phyloP scores from a whole-genome alignment of 164 flowering plant genomes.

The Chimonanthus salicifolius region DNA sequence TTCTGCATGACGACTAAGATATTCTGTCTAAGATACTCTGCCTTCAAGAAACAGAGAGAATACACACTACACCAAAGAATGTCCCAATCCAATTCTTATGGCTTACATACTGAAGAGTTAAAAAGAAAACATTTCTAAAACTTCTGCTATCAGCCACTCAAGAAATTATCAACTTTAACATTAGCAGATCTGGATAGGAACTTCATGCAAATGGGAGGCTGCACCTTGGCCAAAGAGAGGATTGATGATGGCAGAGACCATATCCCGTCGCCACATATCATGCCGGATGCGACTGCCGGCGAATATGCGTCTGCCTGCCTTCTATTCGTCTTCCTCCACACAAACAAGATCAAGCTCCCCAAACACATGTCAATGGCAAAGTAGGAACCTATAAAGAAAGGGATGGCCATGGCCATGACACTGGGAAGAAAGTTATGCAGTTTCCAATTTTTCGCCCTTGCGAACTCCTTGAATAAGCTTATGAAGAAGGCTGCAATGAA shows the following conservation, averaged over 20 bases:
- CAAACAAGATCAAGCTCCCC: slow-evolving; percentile 41
- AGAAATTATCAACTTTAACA: slow-evolving; percentile 28
- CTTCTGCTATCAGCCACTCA: not conserved
- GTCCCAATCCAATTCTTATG: too few relatives aligned
- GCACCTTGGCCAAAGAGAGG: slow-evolving; percentile 31
- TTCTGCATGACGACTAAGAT: too few relatives aligned
- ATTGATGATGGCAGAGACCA: slow-evolving; percentile 48
- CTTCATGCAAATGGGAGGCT: slow-evolving; percentile 46
- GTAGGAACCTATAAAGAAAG: slow-evolving; percentile 41
- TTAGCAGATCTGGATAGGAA: slow-evolving; percentile 28
- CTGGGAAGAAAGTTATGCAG: slow-evolving; percentile 40
- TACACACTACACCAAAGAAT: too few relatives aligned
- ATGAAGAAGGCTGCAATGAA: slow-evolving; percentile 28
- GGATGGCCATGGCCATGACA: slow-evolving; percentile 57
- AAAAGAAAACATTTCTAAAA: too few relatives aligned
- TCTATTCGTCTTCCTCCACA: slow-evolving; percentile 33
- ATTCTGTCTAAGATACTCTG: too few relatives aligned
- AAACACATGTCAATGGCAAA: slow-evolving; percentile 51
- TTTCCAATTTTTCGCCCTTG: slow-evolving; percentile 11
- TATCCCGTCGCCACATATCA: slow-evolving; percentile 53
- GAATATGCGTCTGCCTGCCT: slow-evolving; percentile 39
- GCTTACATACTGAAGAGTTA: too few relatives aligned
- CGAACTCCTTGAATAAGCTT: slow-evolving; percentile 15
- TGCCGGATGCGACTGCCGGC: slow-evolving; percentile 53
- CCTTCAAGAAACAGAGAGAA: too few relatives aligned